Conservation (phyloP, 1,284 basidiomycete genomes). For the Papiliotrema flavescens region DNA sequence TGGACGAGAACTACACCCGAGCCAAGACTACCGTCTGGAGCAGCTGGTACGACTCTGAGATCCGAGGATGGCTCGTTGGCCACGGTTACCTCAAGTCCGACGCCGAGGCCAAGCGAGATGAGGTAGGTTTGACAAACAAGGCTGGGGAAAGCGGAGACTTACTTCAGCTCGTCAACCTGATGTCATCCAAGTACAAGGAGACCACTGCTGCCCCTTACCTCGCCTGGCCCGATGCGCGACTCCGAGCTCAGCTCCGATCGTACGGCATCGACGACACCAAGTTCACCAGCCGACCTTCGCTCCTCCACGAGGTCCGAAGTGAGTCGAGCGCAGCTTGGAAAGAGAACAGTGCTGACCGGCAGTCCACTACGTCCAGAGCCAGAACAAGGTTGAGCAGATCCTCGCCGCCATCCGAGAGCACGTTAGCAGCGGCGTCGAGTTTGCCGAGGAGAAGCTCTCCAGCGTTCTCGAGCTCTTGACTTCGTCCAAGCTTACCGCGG, state of each 20-base stretch:
- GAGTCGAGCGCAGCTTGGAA: constrained; percentile 13
- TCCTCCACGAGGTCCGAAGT: constrained; percentile 67
- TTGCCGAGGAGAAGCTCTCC: constrained; percentile 63
- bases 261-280: constrained; percentile 65
- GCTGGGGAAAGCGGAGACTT: neutral
- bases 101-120: constrained; percentile 65
- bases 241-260: constrained; percentile 75
- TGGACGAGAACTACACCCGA: constrained; percentile 70
- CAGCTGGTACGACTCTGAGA: constrained; percentile 74
- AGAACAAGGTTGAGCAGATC: constrained; percentile 58
- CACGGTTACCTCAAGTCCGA: constrained; percentile 68
- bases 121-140: constrained; percentile 51
- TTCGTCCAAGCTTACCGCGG: constrained; percentile 41
- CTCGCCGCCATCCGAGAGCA: constrained; percentile 60
- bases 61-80: constrained; percentile 71
- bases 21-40: constrained; percentile 65
- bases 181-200: constrained; percentile 48
- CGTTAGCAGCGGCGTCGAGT: constrained; percentile 61
- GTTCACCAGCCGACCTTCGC: constrained; percentile 61
- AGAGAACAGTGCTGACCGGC: constrained; percentile 3
- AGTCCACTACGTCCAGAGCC: constrained; percentile 66
- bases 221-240: constrained; percentile 82
- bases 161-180: constrained; percentile 24
- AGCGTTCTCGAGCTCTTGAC: constrained; percentile 40
- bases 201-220: constrained; percentile 60